Evolutionary conservation across 306 rosid genomes (phyloP).

Genomic region (Cyclanthera cordifolia): DNA sequence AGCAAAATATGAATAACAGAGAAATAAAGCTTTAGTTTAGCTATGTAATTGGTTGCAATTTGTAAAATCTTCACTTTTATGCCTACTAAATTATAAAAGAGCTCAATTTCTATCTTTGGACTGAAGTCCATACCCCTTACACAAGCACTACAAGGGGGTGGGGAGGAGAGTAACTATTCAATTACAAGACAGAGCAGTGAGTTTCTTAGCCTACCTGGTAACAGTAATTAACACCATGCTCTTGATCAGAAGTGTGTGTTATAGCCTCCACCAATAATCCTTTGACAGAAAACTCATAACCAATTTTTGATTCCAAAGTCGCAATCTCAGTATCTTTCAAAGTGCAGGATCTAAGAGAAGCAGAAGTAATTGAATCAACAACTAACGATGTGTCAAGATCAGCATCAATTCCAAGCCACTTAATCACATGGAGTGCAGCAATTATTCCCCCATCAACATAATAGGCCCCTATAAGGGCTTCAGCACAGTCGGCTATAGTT

Average conservation of each 20-base stretch:
- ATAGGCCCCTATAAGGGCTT: constrained; percentile 90
- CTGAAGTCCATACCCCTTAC: background rate
- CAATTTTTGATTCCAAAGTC: constrained; percentile 56
- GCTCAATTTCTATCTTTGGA: background rate
- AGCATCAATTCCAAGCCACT: constrained; percentile 64
- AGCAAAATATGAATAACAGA: background rate
- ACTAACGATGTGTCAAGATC: constrained; percentile 63
- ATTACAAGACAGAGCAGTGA: background rate
- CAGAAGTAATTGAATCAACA: constrained; percentile 45
- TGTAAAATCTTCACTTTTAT: background rate
- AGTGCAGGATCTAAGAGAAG: constrained; percentile 41
- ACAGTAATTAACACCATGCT: constrained; percentile 46
- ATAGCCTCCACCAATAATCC: constrained; percentile 78
- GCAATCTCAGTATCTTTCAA: constrained; percentile 48
- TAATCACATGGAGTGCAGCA: constrained; percentile 71
- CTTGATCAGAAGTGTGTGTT: constrained; percentile 57
- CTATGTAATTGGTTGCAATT: background rate
- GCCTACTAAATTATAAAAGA: background rate
- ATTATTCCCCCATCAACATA: constrained; percentile 61
- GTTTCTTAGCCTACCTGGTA: constrained; percentile 49
- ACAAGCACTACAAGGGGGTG: background rate
- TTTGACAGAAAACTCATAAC: constrained; percentile 57
- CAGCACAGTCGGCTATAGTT: constrained; percentile 80
- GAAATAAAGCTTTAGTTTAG: background rate
- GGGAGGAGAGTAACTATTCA: background rate